A percentile compares a stretch with the other conserved stretches of the same genome.
Evolutionary conservation across 83 land plant species (phyloP).

Genomic region (Larix sibirica): DNA sequence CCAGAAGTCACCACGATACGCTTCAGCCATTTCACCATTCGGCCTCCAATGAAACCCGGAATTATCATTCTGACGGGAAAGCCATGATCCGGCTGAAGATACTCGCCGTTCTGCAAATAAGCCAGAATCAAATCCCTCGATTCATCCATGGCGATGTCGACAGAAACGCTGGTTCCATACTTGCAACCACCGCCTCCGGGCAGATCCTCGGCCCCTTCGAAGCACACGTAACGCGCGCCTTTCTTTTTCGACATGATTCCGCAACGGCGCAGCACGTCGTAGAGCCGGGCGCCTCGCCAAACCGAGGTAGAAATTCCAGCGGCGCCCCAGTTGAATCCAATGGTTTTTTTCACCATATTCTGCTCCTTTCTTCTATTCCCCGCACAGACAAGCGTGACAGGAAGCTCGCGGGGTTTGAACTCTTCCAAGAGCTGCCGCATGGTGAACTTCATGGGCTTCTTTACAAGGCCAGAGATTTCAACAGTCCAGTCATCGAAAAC

Average conservation of each 20-base stretch:
- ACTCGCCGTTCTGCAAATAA: constrained; percentile 89
- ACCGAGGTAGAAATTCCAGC: constrained; percentile 85
- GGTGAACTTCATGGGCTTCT: constrained; percentile 52
- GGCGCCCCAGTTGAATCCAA: constrained; percentile 99
- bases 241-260: constrained; percentile 49
- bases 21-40: constrained; percentile 96
- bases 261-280: constrained; percentile 71
- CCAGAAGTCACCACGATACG: constrained; percentile 67
- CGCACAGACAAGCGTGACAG: constrained; percentile 91
- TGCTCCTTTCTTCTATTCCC: constrained; percentile 96
- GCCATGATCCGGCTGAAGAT: constrained; percentile 84
- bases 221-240: constrained; percentile 82
- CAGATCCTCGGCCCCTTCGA: constrained; percentile 91
- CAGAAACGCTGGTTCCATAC: constrained; percentile 81
- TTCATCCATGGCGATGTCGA: constrained; percentile 78
- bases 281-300: constrained; percentile 81
- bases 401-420: constrained; percentile 71
- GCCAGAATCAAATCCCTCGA: constrained; percentile 74
- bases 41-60: constrained; percentile 92
- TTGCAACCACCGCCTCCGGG: constrained; percentile 91
- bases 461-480: constrained; percentile 77
- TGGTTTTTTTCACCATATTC: constrained; percentile 84
- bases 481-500: constrained; percentile 77
- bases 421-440: constrained; percentile 67
- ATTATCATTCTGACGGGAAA: constrained; percentile 87